Conservation (phyloP, 148 eudicot genomes). For the Oxyria digyna region DNA sequence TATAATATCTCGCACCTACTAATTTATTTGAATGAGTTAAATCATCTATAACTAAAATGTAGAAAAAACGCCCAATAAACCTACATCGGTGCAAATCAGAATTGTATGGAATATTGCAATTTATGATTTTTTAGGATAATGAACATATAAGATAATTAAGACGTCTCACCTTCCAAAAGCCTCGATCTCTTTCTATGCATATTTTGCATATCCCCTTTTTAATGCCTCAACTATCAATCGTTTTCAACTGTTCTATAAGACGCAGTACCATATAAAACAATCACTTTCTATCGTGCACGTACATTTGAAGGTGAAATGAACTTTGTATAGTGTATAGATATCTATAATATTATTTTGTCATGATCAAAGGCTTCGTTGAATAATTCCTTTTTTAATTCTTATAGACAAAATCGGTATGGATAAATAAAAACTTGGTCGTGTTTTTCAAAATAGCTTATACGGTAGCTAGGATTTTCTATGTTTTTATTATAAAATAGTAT, state of each 20-base stretch:
- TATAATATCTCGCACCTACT: too few relatives aligned
- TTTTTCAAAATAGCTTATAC: too few relatives aligned
- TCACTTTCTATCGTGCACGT: background rate
- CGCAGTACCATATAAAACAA: background rate
- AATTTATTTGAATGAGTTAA: too few relatives aligned
- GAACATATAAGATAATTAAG: background rate
- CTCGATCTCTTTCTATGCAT: background rate
- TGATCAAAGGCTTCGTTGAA: background rate
- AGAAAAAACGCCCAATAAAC: too few relatives aligned
- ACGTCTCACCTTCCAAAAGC: background rate
- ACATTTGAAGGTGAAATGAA: slow-evolving; percentile 5
- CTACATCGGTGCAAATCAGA: background rate
- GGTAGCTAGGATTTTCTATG: too few relatives aligned
- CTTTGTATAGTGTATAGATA: background rate
- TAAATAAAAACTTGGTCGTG: too few relatives aligned
- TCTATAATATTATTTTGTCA: background rate
- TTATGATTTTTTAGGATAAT: background rate
- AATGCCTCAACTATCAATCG: background rate
- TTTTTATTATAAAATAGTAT: too few relatives aligned
- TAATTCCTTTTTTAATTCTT: background rate
- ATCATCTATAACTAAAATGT: too few relatives aligned
- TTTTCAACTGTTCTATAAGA: background rate
- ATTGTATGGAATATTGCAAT: background rate
- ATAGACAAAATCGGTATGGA: background rate
- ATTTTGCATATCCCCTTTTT: background rate